phyloP scores from a whole-genome alignment of 768 basidiomycete genomes.

The Russula sp. region DNA sequence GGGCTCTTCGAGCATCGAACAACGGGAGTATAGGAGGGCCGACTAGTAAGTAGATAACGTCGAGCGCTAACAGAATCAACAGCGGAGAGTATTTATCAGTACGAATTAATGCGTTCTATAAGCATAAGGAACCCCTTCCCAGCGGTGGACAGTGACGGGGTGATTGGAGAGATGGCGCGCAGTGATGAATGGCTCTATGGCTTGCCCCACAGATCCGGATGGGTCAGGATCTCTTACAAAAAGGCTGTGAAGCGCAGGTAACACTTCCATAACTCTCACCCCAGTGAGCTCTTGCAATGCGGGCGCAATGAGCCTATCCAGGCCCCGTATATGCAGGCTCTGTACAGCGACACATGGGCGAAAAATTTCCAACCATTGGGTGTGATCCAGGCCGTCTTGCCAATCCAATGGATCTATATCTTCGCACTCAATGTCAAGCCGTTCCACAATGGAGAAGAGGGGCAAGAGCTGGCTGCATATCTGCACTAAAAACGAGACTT shows the following conservation, averaged over 20 bases:
- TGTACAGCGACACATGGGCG: background rate
- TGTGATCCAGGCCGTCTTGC: background rate
- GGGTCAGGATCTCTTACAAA: no score
- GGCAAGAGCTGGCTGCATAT: background rate
- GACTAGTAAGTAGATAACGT: no score
- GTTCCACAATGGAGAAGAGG: background rate
- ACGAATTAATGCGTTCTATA: no score
- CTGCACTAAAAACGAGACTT: background rate
- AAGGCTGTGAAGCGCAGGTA: background rate
- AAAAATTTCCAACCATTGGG: background rate
- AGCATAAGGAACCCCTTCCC: no score
- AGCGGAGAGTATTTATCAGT: no score
- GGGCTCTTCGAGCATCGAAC: no score
- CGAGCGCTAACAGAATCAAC: no score
- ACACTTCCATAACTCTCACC: background rate
- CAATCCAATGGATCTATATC: no score
- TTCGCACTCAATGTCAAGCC: background rate
- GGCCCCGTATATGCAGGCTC: background rate
- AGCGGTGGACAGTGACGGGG: background rate
- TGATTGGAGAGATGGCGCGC: background rate
- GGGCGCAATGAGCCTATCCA: no score
- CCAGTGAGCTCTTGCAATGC: no score
- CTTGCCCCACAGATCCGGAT: background rate
- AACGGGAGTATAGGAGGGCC: no score
- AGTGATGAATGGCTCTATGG: background rate